Conservation (phyloP, 805 yeast species). For the Saturnispora sanitii region DNA sequence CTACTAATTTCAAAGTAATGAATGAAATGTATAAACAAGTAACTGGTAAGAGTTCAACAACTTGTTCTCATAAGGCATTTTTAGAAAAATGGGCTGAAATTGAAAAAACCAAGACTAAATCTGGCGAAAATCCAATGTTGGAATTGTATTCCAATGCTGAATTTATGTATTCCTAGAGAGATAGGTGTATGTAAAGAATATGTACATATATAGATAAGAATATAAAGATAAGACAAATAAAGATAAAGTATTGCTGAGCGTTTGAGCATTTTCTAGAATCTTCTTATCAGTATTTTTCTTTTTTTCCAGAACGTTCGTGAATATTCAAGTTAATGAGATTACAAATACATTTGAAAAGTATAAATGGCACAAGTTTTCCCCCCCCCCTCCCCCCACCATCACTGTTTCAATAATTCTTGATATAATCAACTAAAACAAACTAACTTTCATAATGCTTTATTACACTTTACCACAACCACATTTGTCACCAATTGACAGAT, state of each 20-base stretch:
- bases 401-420: background rate
- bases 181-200: no score
- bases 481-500: background rate
- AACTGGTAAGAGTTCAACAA: slow-evolving; percentile 47
- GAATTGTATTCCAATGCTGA: slow-evolving; percentile 69
- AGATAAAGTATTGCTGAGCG: no score
- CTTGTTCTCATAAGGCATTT: slow-evolving; percentile 54
- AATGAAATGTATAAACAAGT: slow-evolving; percentile 53
- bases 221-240: no score
- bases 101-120: slow-evolving; percentile 55
- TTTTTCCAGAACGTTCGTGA: background rate
- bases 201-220: no score
- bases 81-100: slow-evolving; percentile 62
- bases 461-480: background rate
- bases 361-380: background rate
- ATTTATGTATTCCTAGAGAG: slow-evolving; percentile 42
- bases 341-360: background rate
- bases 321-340: background rate
- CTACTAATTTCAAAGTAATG: slow-evolving; percentile 62
- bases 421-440: background rate
- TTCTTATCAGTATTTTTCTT: background rate
- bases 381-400: background rate
- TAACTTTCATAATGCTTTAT: slow-evolving; percentile 4
- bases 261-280: slow-evolving; percentile 1
- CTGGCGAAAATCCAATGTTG: slow-evolving; percentile 80